Evolutionary conservation across 805 yeast genomes (phyloP).

Genomic region (Saccharomycopsis synnaedendra): DNA sequence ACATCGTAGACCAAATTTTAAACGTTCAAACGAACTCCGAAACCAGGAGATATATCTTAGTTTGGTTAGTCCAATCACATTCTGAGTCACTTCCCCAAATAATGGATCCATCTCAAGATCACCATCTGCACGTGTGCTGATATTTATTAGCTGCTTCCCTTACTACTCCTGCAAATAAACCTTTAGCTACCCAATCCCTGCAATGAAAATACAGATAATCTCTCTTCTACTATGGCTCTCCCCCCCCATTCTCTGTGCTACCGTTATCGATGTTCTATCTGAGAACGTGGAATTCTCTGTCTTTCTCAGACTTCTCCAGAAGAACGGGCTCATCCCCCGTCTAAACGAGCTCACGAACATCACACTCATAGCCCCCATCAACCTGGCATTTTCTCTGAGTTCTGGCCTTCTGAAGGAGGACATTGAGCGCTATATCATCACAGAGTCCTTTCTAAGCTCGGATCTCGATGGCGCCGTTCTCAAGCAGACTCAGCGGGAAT

Average conservation of each 20-base stretch:
- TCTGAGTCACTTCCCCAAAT: too few species aligned
- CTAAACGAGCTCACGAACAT: constrained; percentile 49
- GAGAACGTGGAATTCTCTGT: constrained; percentile 55
- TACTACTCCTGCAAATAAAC: too few species aligned
- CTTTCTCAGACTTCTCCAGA: constrained; percentile 50
- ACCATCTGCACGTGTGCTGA: too few species aligned
- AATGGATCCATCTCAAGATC: too few species aligned
- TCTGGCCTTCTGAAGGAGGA: constrained; percentile 17
- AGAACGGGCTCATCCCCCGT: constrained; percentile 47
- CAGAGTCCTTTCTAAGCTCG: constrained; percentile 22
- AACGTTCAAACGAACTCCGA: too few species aligned
- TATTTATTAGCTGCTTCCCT: too few species aligned
- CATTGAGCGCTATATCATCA: constrained; percentile 25
- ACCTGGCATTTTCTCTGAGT: constrained; percentile 50
- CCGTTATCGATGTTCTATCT: constrained; percentile 63
- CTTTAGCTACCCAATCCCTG: too few species aligned
- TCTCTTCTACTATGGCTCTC: too few species aligned
- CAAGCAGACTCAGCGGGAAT: background rate
- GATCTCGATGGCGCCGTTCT: constrained; percentile 23
- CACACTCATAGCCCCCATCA: constrained; percentile 73
- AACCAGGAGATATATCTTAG: too few species aligned
- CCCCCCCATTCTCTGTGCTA: constrained; percentile 1
- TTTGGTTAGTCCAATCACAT: too few species aligned
- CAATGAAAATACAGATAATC: too few species aligned
- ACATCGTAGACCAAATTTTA: too few species aligned